Evolutionary conservation across 805 yeast species (phyloP).

Genomic region (Starmerella stigmatis): DNA sequence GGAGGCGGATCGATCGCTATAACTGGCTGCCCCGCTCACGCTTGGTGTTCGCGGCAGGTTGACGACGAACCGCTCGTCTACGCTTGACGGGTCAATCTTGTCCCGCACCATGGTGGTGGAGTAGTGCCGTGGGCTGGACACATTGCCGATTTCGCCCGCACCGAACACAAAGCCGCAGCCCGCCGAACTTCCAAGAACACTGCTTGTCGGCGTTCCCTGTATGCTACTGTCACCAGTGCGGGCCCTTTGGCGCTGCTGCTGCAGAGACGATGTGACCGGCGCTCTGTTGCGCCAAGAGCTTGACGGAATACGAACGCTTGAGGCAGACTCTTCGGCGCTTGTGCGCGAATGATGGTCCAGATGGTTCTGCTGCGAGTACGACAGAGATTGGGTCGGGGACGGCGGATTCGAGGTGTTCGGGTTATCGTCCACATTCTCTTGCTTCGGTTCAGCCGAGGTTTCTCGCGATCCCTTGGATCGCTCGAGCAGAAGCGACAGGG

Average conservation of each 20-base stretch:
- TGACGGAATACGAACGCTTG: slow-evolving; percentile 17
- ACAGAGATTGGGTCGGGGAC: background rate
- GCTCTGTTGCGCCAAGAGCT: slow-evolving; percentile 18
- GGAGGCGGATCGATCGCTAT: slow-evolving; percentile 21
- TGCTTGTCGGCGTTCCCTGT: slow-evolving; percentile 17
- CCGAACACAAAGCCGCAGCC: slow-evolving; percentile 26
- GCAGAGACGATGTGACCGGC: slow-evolving; percentile 16
- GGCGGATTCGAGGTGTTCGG: slow-evolving; percentile 1
- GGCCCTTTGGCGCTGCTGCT: slow-evolving; percentile 20
- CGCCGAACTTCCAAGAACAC: slow-evolving; percentile 17
- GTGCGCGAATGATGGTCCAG: background rate
- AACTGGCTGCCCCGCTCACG: slow-evolving; percentile 9
- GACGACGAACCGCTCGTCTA: slow-evolving; percentile 80
- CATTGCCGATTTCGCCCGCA: slow-evolving; percentile 28
- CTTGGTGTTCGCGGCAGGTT: slow-evolving; percentile 56
- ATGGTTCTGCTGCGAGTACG: no score
- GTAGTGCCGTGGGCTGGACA: slow-evolving; percentile 26
- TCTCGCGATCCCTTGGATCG: slow-evolving; percentile 13
- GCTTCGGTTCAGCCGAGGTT: background rate
- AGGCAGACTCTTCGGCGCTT: slow-evolving; percentile 1
- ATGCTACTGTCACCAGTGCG: slow-evolving; percentile 36
- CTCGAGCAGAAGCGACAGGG: slow-evolving; percentile 23
- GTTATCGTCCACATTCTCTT: slow-evolving; percentile 2
- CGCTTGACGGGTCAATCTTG: slow-evolving; percentile 19
- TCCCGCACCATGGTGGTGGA: slow-evolving; percentile 20